Base-by-base conservation (phyloP, 257 asterid genomes). In the Voacanga thouarsii region DNA sequence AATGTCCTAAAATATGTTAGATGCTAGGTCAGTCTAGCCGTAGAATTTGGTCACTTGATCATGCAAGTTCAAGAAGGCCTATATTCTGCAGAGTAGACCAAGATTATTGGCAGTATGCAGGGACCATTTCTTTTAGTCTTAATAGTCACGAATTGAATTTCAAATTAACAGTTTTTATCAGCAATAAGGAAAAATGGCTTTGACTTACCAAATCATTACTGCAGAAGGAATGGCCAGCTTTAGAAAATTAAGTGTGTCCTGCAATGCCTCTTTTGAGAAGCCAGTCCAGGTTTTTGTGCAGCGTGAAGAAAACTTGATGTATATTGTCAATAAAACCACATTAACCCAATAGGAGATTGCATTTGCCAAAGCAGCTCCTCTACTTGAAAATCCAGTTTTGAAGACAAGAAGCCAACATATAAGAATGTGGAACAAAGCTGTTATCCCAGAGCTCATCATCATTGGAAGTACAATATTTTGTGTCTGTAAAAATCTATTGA, bases 221-320 rank as follows among this genome's bases (percentile, higher is more conserved):
- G 97, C 88, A 3, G 95, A 91, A 85, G 97, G 91, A 83, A 91
- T 64, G 24, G 92, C 90, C 41, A 90, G 92, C 84, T 79, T 86
- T 56, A 88, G 74, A 79, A 86, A 90, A 70, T 81, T 57, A 21
- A 82, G 64, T 30, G 85, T 1, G 70, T 85, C 85, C 15, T 59
- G 18, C 3, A 84, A 82, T 10, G 92, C 92, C 74, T 89, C 92
- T 68, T 75, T 83, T 2, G 92, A 87, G 71, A 91, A 86, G 72
- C 92, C 94, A 24, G 80, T 83, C 85, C 86, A 91, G 74, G 87
- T 84, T 47, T 83, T 64, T 56, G 79, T 70, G 80, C 88, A 88
- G 8, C 85, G 73, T 10, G 88, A 45, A 63, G 92, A 89, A 61
- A 88, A 79, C 82, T 76, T 88, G 23, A 91, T 72, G 78, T 88